These are phyloP conservation scores for Miscanthus sacchariflorus DNA, from an alignment of 202 grass and related monocot species.

Conservation along the genomic window DNA sequence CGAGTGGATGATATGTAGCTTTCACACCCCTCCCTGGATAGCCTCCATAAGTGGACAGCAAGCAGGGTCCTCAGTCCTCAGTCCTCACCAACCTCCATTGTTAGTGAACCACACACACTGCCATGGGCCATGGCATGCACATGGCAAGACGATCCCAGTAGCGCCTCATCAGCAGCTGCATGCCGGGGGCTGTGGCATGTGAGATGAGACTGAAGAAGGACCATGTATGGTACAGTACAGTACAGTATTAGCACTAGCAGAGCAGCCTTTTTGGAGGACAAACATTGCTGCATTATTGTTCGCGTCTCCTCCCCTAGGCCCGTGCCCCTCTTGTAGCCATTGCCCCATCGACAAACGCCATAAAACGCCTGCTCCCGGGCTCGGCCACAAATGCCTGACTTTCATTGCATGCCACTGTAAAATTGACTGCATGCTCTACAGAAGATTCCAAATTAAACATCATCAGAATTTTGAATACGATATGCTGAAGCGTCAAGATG, in stretches of 20 bases:
- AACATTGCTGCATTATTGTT: constrained; percentile 45
- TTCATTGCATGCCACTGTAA: neutral
- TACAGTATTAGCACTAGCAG: neutral
- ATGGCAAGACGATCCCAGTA: neutral
- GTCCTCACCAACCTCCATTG: constrained; percentile 27
- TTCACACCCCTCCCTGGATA: constrained; percentile 21
- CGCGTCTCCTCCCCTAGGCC: constrained; percentile 26
- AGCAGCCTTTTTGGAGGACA: constrained; percentile 48
- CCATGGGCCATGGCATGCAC: neutral
- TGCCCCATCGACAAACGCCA: constrained; percentile 13
- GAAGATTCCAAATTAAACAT: neutral
- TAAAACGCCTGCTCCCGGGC: constrained; percentile 19
- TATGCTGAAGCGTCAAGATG: too few relatives aligned
- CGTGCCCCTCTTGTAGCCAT: neutral
- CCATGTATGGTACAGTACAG: too few relatives aligned
- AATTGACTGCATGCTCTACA: neutral
- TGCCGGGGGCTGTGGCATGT: neutral
- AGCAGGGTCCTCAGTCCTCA: constrained; percentile 20
- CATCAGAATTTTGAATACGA: too few relatives aligned
- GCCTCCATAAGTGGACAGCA: constrained; percentile 27
- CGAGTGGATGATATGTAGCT: constrained; percentile 37
- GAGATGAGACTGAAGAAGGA: neutral
- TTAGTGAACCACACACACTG: neutral
- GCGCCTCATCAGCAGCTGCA: too few relatives aligned
- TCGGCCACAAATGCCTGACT: too few relatives aligned